phyloP scores from a whole-genome alignment of 2,329 filamentous ascomycete genomes.

The Botryosphaeria agaves region DNA sequence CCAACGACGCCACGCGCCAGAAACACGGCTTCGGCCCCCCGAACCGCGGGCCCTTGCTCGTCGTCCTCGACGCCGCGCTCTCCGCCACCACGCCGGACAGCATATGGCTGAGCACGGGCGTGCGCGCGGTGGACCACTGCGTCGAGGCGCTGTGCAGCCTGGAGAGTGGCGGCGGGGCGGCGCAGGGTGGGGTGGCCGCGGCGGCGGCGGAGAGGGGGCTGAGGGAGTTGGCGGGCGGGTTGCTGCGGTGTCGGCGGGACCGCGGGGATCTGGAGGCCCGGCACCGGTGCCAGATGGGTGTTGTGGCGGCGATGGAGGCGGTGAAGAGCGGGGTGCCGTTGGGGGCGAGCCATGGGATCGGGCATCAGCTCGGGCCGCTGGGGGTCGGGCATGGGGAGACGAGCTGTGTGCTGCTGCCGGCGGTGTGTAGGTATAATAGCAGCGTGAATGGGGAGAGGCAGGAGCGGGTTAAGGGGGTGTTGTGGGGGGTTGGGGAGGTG shows the following conservation, averaged over 20 bases:
- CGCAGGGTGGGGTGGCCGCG: no score
- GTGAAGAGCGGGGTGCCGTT: constrained; percentile 21
- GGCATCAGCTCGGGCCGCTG: constrained; percentile 28
- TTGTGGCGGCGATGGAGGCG: constrained; percentile 34
- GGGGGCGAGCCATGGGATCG: constrained; percentile 23
- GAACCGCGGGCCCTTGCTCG: constrained; percentile 27
- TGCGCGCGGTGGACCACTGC: constrained; percentile 40
- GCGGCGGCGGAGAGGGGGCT: constrained; percentile 22
- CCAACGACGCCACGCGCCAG: constrained; percentile 12
- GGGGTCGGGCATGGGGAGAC: constrained; percentile 45
- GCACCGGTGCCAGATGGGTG: constrained; percentile 31
- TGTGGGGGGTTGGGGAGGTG: constrained; percentile 22
- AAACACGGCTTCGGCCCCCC: constrained; percentile 13
- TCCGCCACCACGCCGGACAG: constrained; percentile 31
- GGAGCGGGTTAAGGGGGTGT: constrained; percentile 18
- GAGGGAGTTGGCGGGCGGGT: constrained; percentile 21
- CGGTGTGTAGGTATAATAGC: constrained; percentile 38
- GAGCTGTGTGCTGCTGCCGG: constrained; percentile 36
- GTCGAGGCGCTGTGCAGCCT: constrained; percentile 36
- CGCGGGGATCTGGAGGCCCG: constrained; percentile 23
- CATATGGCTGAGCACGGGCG: constrained; percentile 41
- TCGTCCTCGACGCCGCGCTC: constrained; percentile 39
- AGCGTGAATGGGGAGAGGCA: constrained; percentile 25
- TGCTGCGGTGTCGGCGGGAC: constrained; percentile 23
- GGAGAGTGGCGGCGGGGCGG: no score